Conservation (phyloP, 192 early-diverging fungal genomes). For the Obelidium mucronatum region DNA sequence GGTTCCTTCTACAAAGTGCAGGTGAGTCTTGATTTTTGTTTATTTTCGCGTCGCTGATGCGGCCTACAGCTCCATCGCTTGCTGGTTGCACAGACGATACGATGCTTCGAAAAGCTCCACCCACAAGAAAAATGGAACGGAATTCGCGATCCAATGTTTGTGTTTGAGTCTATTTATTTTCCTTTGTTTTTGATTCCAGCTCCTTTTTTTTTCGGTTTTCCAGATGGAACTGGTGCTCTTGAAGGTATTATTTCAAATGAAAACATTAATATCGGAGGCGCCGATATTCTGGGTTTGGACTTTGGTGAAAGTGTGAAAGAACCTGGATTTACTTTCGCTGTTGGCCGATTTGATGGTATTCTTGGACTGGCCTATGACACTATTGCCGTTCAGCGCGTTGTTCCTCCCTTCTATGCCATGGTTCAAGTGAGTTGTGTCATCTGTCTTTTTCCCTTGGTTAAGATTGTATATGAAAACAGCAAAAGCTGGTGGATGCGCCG, state of each 20-base stretch:
- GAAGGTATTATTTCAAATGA: slow-evolving; percentile 92
- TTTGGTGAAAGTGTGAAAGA: slow-evolving; percentile 98
- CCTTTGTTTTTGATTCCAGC: not conserved
- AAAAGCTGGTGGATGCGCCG: slow-evolving; percentile 78
- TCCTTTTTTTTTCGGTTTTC: not conserved
- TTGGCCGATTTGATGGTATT: slow-evolving; percentile 97
- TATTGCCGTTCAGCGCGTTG: slow-evolving; percentile 86
- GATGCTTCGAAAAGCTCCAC: slow-evolving; percentile 82
- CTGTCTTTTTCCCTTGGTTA: not conserved
- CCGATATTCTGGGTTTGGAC: slow-evolving; percentile 72
- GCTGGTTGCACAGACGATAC: slow-evolving; percentile 90
- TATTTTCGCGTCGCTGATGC: too few relatives aligned
- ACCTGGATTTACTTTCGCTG: slow-evolving; percentile 93
- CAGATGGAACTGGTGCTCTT: slow-evolving; percentile 85
- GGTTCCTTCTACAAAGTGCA: slow-evolving; percentile 95
- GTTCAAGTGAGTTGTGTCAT: slow-evolving; percentile 59
- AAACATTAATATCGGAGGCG: slow-evolving; percentile 75
- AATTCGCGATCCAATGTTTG: slow-evolving; percentile 86
- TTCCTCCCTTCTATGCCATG: slow-evolving; percentile 96
- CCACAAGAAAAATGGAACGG: slow-evolving; percentile 89
- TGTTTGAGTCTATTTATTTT: not conserved
- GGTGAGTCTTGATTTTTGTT: too few relatives aligned
- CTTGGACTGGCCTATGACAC: slow-evolving; percentile 81
- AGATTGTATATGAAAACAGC: slow-evolving; percentile 34
- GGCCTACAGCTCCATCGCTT: slow-evolving; percentile 96